Evolutionary conservation across 345 rosid genomes (phyloP), one percentile per base, ranked within the genome.

Genomic region (Citrus hindsii): DNA sequence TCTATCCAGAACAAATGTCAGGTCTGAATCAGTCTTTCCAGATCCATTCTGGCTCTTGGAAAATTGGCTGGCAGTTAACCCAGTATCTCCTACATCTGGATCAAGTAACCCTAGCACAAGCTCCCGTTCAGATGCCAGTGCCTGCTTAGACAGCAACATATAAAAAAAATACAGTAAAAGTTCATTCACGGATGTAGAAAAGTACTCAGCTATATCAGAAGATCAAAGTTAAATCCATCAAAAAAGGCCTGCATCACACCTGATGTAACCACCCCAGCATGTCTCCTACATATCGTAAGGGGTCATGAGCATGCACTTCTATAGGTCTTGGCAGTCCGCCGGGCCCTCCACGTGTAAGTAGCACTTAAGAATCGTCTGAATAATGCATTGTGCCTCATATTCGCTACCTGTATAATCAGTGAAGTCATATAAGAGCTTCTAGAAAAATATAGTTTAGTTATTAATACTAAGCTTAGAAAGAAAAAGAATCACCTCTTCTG

Each of bases 201-300:
- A 77, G 28, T 65, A 69, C 22, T 70, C 58, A 22, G 27, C 40
- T 35, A 66, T 30, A 58, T 25, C 75, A 59, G 68, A 74, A 73
- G 66, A 61, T 62, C 56, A 77, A 83, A 63, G 61, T n/a, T 73
- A 51, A 83, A 80, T 37, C 9, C 46, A 69, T 53, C 60, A 9
- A 19, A 53, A 76, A 42, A 30, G 69, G 7, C 35, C n/a, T 24
- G 37, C 56, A 30, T 62, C 82, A 77, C 78, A 96, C 99, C 99
- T 94, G 99, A 91, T 94, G 99, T 70, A 97, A 85, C 99, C 99
- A 97, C 76, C 98, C 99, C 61, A 97, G 90, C 99, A 97, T 97
- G 89, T 94, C 99, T 51, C 99, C 94, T 28, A 94, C 96, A 37
- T 94, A 97, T 79, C 99, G 88, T 82, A 97, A 89, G 63, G 99